phyloP scores from a whole-genome alignment of 2,329 filamentous ascomycete species.

The Fusarium sulawesiense region DNA sequence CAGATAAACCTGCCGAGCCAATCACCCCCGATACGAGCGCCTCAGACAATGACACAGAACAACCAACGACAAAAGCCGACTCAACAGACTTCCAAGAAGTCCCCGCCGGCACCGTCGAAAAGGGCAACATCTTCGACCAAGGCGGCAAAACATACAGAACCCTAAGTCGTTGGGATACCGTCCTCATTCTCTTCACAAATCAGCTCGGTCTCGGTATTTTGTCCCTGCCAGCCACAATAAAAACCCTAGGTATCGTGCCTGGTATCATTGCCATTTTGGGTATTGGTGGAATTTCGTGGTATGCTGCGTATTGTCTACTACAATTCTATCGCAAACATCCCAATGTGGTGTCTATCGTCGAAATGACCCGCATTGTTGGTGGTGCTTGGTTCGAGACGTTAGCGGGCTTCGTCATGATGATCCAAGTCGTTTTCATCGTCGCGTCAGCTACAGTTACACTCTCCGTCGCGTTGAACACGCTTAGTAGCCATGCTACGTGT shows the following conservation, averaged over 20 bases:
- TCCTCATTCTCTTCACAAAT: conserved; percentile 46
- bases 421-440: conserved; percentile 40
- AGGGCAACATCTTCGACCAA: conserved; percentile 43
- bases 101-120: conserved; percentile 26
- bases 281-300: conserved; percentile 72
- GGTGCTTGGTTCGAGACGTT: conserved; percentile 32
- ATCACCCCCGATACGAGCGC: conserved; percentile 16
- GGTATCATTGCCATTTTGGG: conserved; percentile 75
- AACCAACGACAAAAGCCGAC: conserved; percentile 13
- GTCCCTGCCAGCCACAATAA: conserved; percentile 77
- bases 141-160: conserved; percentile 45
- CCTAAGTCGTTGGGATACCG: conserved; percentile 41
- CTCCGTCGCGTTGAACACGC: conserved; percentile 37
- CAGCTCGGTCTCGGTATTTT: conserved; percentile 56
- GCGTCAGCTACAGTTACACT: conserved; percentile 37
- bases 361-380: conserved; percentile 68
- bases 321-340: conserved; percentile 76
- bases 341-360: conserved; percentile 75
- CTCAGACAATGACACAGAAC: conserved; percentile 33
- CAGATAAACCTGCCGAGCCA: conserved; percentile 9
- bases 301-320: conserved; percentile 60
- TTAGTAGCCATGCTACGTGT: conserved; percentile 37
- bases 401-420: conserved; percentile 39
- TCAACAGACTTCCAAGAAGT: conserved; percentile 33
- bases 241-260: conserved; percentile 72